Evolutionary conservation across 192 early-diverging fungal species (phyloP), one percentile per base, ranked within the genome.

Genomic region (Podila clonocystis): DNA sequence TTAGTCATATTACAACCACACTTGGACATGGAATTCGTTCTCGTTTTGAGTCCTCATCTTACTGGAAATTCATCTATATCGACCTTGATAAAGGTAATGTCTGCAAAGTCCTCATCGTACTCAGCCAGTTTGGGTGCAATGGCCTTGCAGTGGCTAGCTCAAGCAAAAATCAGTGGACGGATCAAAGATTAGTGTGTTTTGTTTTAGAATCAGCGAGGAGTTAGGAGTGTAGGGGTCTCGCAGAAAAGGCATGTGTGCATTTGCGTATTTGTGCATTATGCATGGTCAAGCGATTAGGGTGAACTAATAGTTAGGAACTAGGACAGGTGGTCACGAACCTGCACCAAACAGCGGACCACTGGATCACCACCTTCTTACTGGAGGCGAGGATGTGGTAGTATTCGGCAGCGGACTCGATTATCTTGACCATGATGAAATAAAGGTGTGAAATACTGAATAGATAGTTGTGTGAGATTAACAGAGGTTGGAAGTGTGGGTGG

Each of bases 21-120:
- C n/a, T 48, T 19, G 34, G 34, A 33, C 33, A 6, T 33, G 33
- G 7, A 36, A 36, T 36, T 36, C 33, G 31, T 36, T 36, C 7
- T 36, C 34, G 34, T 36, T 4, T 8, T 36, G 34, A 36, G 34
- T 38, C 58, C 2, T 33, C 15, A 52, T 52, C 48, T n/a, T 45
- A 57, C 58, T 0, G 41, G 30, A 17, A 70, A 28, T 12, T 76
- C 50, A 29, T 70, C 61, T 26, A 58, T 36, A 61, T 65, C 60
- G 36, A 61, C 68, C 34, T 61, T 75, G 74, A 31, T 62, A 29
- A 59, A 82, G 3, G 30, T 59, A 48, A 72, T 22, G 57, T 59
- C 63, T 19, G 17, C 41, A 58, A 29, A 65, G 5, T 38, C 36
- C 1, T 59, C 8, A 12, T 26, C n/a, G 30, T 58, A 65, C 24